Conservation (phyloP, 352 stramenopile genomes). For the Pythium biforme region DNA sequence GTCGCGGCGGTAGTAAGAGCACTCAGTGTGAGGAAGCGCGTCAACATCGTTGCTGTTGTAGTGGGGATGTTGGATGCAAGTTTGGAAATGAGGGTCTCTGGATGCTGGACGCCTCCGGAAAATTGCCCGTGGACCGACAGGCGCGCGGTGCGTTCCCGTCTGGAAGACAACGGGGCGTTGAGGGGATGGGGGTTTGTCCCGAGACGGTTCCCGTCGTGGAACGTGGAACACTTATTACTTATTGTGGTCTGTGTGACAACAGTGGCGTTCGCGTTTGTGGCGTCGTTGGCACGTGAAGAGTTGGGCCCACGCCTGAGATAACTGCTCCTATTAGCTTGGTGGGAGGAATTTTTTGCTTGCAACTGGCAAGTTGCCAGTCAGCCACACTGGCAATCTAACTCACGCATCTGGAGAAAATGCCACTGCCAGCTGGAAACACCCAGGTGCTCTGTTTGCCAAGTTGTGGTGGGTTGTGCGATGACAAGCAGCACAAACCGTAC, state of each 20-base stretch:
- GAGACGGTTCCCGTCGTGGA: neutral
- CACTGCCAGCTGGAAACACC: neutral
- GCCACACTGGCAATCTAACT: neutral
- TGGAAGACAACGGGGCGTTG: no score
- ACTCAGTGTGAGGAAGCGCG: neutral
- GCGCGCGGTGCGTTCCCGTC: neutral
- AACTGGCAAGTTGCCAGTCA: neutral
- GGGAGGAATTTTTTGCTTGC: no score
- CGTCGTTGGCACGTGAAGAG: neutral
- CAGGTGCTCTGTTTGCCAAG: neutral
- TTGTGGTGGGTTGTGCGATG: neutral
- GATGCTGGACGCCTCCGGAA: neutral
- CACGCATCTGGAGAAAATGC: neutral
- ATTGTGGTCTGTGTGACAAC: neutral
- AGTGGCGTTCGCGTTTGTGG: neutral
- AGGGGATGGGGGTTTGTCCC: neutral
- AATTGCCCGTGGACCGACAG: neutral
- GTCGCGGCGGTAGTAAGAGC: neutral
- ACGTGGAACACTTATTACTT: neutral
- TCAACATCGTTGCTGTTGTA: neutral
- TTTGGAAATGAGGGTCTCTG: constrained; percentile 1
- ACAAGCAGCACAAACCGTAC: neutral
- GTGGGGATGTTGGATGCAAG: neutral
- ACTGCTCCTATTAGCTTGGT: no score
- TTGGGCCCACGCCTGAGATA: neutral